Evolutionary conservation across 148 eudicot genomes (phyloP).

Genomic region (Spergularia marina): DNA sequence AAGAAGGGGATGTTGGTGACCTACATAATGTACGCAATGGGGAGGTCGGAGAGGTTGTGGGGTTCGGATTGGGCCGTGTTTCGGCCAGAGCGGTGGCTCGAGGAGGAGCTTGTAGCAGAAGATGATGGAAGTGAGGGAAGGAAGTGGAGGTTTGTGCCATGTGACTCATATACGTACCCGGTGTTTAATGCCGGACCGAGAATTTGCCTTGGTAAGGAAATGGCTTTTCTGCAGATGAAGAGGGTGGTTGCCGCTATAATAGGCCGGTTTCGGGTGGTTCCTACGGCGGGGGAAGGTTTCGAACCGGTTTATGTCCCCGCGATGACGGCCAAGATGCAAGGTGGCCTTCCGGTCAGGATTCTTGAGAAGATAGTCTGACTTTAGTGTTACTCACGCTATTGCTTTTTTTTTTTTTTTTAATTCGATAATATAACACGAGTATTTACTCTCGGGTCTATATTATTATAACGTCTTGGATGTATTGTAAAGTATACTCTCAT

Average conservation of each 20-base stretch:
- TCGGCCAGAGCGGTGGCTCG: constrained; percentile 33
- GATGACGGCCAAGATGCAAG: constrained; percentile 38
- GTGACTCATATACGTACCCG: constrained; percentile 34
- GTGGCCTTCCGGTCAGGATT: constrained; percentile 30
- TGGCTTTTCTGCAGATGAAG: constrained; percentile 49
- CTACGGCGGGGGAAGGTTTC: constrained; percentile 26
- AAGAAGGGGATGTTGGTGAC: constrained; percentile 33
- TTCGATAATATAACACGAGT: too few relatives aligned
- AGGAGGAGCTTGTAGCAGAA: neutral
- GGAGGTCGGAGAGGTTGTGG: constrained; percentile 39
- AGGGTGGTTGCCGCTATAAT: constrained; percentile 32
- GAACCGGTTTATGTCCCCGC: constrained; percentile 27
- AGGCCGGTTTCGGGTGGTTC: constrained; percentile 35
- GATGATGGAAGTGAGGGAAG: neutral
- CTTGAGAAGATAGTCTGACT: too few relatives aligned
- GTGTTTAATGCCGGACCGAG: constrained; percentile 45
- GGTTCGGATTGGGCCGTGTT: constrained; percentile 34
- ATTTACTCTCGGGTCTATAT: too few relatives aligned
- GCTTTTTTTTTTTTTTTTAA: too few relatives aligned
- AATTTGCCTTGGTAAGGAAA: constrained; percentile 39
- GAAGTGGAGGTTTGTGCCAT: constrained; percentile 22
- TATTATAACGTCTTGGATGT: too few relatives aligned
- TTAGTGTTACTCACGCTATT: too few relatives aligned
- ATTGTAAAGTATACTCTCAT: too few relatives aligned
- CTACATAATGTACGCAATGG: constrained; percentile 42